These are phyloP conservation scores for Vitis hybrid DNA, from an alignment of 177 flowering plant genomes.

Conservation along the genomic window DNA sequence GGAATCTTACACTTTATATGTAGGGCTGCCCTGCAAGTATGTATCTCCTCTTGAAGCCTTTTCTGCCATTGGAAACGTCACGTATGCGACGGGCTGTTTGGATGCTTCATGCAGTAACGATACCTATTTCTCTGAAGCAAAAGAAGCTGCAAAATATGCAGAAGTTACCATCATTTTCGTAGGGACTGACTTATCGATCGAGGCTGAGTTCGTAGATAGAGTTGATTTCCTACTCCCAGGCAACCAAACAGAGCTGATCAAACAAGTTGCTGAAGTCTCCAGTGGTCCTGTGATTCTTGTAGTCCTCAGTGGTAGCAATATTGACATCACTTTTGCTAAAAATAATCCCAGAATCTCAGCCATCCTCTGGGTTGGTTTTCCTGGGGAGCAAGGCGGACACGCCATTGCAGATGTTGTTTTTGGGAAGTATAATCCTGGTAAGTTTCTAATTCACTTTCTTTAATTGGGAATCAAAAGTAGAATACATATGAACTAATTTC, in stretches of 20 bases:
- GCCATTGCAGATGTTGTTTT: conserved; percentile 42
- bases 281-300: conserved; percentile 38
- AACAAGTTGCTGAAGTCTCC: conserved; percentile 20
- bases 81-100: conserved; percentile 13
- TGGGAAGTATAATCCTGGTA: conserved; percentile 33
- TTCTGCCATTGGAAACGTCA: background rate
- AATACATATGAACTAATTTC: too few species aligned
- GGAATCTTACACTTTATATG: background rate
- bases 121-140: conserved; percentile 3
- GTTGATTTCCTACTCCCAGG: conserved; percentile 24
- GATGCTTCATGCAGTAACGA: conserved; percentile 13
- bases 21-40: conserved; percentile 26
- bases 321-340: conserved; percentile 41
- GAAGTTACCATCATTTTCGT: conserved; percentile 22
- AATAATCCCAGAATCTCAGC: conserved; percentile 19
- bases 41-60: conserved; percentile 21
- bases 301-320: conserved; percentile 30
- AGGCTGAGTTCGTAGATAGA: conserved; percentile 25
- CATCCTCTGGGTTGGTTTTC: conserved; percentile 50
- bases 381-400: conserved; percentile 38
- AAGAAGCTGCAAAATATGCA: conserved; percentile 15
- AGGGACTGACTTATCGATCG: conserved; percentile 18
- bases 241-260: background rate
- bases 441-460: background rate
- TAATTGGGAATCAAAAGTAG: too few species aligned